Evolutionary conservation across 2,329 filamentous ascomycete genomes (phyloP), one percentile per base, ranked within the genome.

Genomic region (Penicillium sp.): DNA sequence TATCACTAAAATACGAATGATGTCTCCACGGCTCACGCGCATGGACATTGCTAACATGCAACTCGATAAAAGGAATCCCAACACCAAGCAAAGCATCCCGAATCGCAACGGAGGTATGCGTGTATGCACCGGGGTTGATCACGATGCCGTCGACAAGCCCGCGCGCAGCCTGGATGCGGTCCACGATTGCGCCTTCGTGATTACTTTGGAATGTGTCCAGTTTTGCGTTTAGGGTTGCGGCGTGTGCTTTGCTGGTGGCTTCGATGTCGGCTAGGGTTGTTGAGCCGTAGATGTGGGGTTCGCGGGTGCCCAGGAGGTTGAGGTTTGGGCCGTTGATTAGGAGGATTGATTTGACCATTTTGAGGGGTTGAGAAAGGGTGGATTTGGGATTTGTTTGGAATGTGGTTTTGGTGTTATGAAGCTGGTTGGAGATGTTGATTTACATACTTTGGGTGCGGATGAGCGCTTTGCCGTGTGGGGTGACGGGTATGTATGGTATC

Each of bases 321-420:
- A 89, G 80, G 61, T 89, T 89, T 20, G 84, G 83, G n/a, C 84
- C 84, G 63, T 87, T 87, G 68, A 88, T 79, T 48, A 87, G 71
- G 51, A 87, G 79, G 56, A 87, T 79, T 32, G 60, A 58, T 48
- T 61, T 61, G 23, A 39, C 46, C 58, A 61, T 62, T 51, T 40
- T 55, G 20, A 17, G 8, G 11, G 20, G 32, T 15, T 35, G 10
- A 36, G 7, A 27, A 1, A 14, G 5, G 16, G 14, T 40, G 20
- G 14, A 2, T 32, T 29, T 13, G 6, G 17, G 9, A 7, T 18
- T 27, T 12, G 12, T 22, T 25, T 23, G 16, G 30, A 17, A 10
- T n/a, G 27, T 15, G 3, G 14, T 3, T n/a, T 11, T 25, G 13
- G n/a, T 3, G 15, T 1, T 27, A 34, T 6, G 17, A n/a, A 14